Conservation (phyloP, 2,329 filamentous ascomycete species). For the Trichoderma oligosporum region DNA sequence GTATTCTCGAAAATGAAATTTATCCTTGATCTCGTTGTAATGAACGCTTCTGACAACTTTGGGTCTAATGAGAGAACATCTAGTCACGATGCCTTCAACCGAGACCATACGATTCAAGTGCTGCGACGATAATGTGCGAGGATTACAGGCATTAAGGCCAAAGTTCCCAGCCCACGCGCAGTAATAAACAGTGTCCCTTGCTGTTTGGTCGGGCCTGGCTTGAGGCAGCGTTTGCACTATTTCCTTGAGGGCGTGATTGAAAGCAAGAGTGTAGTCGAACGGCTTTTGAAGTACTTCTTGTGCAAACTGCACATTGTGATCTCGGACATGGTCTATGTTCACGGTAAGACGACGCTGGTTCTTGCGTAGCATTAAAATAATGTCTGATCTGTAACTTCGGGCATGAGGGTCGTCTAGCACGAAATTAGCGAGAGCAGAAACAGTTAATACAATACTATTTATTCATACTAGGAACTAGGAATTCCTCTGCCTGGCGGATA, state of each 20-base stretch:
- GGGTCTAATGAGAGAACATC: slow-evolving; percentile 89
- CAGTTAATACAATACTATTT: not conserved
- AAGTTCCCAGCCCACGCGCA: slow-evolving; percentile 97
- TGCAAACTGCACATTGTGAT: slow-evolving; percentile 80
- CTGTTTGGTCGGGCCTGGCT: slow-evolving; percentile 69
- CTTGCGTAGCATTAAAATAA: slow-evolving; percentile 71
- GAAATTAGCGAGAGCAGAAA: slow-evolving; percentile 7
- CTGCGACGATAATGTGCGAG: slow-evolving; percentile 80
- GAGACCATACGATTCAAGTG: slow-evolving; percentile 97
- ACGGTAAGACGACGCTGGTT: slow-evolving; percentile 63
- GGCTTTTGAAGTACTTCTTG: slow-evolving; percentile 74
- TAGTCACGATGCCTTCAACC: slow-evolving; percentile 94
- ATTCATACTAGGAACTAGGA: slow-evolving; percentile 78
- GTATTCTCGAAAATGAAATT: slow-evolving; percentile 87
- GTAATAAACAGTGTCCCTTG: slow-evolving; percentile 82
- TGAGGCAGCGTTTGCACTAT: slow-evolving; percentile 77
- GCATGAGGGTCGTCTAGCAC: slow-evolving; percentile 48
- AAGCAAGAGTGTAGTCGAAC: slow-evolving; percentile 84
- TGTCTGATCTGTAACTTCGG: slow-evolving; percentile 82
- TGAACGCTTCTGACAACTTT: slow-evolving; percentile 99
- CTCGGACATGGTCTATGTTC: slow-evolving; percentile 84
- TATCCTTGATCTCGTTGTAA: slow-evolving; percentile 82
- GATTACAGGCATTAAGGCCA: slow-evolving; percentile 91
- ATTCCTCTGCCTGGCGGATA: slow-evolving; percentile 83
- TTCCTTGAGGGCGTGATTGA: slow-evolving; percentile 85